phyloP scores from a whole-genome alignment of 352 stramenopile genomes.

The Thalassiosira hispida region DNA sequence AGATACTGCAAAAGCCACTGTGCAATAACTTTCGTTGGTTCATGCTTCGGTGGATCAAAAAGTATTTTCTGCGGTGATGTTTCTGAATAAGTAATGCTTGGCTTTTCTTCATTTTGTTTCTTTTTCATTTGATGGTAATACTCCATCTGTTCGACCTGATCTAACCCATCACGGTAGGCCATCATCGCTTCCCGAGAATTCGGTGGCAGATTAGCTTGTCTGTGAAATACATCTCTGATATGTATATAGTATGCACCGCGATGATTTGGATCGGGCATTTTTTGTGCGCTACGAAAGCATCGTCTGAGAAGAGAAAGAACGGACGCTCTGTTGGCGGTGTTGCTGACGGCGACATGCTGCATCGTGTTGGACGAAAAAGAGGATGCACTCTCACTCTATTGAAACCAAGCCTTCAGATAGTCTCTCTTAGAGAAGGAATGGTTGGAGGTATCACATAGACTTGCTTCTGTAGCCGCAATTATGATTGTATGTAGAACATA shows the following conservation, averaged over 20 bases:
- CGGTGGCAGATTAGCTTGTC: slow-evolving; percentile 13
- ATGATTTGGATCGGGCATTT: slow-evolving; percentile 50
- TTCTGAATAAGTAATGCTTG: neutral
- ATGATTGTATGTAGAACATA: too few relatives aligned
- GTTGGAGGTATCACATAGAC: too few relatives aligned
- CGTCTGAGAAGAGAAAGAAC: slow-evolving; percentile 38
- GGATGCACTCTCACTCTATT: too few relatives aligned
- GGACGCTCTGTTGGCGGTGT: slow-evolving; percentile 6
- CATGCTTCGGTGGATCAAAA: neutral
- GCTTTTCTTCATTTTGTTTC: slow-evolving; percentile 19
- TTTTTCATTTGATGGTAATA: slow-evolving; percentile 57
- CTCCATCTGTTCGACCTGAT: slow-evolving; percentile 62
- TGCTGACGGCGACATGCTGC: neutral
- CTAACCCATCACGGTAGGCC: slow-evolving; percentile 44
- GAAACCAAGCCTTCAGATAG: too few relatives aligned
- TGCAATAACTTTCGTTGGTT: slow-evolving; percentile 10
- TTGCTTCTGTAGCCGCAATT: too few relatives aligned
- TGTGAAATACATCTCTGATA: slow-evolving; percentile 49
- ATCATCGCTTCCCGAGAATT: slow-evolving; percentile 41
- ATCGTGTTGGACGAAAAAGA: neutral
- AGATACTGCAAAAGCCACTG: slow-evolving; percentile 45
- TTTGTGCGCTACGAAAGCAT: slow-evolving; percentile 39
- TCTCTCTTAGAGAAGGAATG: too few relatives aligned
- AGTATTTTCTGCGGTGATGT: neutral
- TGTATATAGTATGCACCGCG: slow-evolving; percentile 46